phyloP scores from a whole-genome alignment of 192 early-diverging fungal species.

The Coemansia reversa region DNA sequence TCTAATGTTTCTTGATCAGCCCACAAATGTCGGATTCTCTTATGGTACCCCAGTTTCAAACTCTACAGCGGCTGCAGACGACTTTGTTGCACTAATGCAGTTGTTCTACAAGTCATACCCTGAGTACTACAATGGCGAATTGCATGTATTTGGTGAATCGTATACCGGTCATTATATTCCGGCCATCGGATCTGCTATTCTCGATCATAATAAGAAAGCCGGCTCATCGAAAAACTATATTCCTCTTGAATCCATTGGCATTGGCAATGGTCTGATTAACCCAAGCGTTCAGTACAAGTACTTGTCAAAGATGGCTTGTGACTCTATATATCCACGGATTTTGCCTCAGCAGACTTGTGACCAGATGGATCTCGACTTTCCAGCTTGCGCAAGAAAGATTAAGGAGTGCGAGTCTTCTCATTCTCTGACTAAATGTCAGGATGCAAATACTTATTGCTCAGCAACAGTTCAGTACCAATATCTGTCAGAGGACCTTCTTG shows the following conservation, averaged over 20 bases:
- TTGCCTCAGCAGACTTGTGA: conserved; percentile 65
- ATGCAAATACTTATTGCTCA: background rate
- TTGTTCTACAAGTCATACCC: conserved; percentile 80
- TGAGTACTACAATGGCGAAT: conserved; percentile 65
- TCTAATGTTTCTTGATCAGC: conserved; percentile 79
- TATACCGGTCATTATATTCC: conserved; percentile 92
- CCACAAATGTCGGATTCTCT: conserved; percentile 85
- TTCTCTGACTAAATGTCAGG: background rate
- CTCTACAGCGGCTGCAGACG: conserved; percentile 71
- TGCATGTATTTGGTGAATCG: conserved; percentile 88
- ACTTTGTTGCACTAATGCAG: conserved; percentile 86
- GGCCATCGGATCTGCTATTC: conserved; percentile 74
- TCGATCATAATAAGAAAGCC: conserved; percentile 57
- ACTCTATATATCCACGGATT: conserved; percentile 70
- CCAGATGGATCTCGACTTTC: conserved; percentile 57
- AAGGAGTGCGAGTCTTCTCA: conserved; percentile 3
- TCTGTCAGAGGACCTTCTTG: conserved; percentile 56
- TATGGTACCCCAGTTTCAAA: conserved; percentile 70
- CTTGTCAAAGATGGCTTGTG: conserved; percentile 70
- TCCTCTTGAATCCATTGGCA: conserved; percentile 68
- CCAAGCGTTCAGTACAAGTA: conserved; percentile 79
- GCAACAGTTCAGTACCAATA: background rate
- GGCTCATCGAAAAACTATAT: background rate
- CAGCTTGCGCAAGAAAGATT: conserved; percentile 7
- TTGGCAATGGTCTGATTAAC: conserved; percentile 90